Percentiles rank a stretch among this genome's conserved stretches.
These are phyloP conservation scores for Hymenochaete sp. DNA, from an alignment of 1,284 basidiomycete genomes.

Conservation along the genomic window DNA sequence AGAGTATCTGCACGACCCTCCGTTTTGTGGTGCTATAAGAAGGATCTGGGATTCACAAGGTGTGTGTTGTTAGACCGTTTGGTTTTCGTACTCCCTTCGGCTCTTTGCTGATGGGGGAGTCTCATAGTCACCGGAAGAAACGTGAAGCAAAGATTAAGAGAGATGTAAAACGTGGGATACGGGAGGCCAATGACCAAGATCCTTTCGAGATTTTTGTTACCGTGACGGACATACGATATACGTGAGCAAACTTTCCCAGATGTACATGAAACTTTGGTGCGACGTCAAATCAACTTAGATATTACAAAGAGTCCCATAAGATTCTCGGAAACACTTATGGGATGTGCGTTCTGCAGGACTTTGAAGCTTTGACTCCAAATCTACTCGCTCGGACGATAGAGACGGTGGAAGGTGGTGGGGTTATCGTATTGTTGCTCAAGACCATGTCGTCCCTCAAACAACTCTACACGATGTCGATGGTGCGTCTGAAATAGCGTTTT, in stretches of 20 bases:
- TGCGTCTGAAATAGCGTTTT: slow-evolving; percentile 31
- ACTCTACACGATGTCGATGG: slow-evolving; percentile 96
- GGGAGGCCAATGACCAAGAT: slow-evolving; percentile 92
- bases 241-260: slow-evolving; percentile 39
- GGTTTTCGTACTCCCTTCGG: background rate
- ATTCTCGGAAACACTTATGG: slow-evolving; percentile 97
- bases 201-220: slow-evolving; percentile 98
- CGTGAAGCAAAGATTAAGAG: slow-evolving; percentile 91
- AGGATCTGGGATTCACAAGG: slow-evolving; percentile 92
- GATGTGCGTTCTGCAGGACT: slow-evolving; percentile 97
- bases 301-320: slow-evolving; percentile 93
- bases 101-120: background rate
- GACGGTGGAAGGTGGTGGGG: slow-evolving; percentile 95
- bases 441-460: slow-evolving; percentile 93
- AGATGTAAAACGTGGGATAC: slow-evolving; percentile 87
- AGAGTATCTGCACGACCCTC: slow-evolving; percentile 82
- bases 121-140: slow-evolving; percentile 85
- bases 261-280: background rate
- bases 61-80: slow-evolving; percentile 28
- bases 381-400: slow-evolving; percentile 95
- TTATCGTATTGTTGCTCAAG: slow-evolving; percentile 87
- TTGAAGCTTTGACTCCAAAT: slow-evolving; percentile 98
- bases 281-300: slow-evolving; percentile 32
- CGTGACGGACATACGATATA: slow-evolving; percentile 98
- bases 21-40: slow-evolving; percentile 97